Percentiles rank a stretch among this genome's conserved stretches.
These are phyloP conservation scores for Leptodermis oblonga DNA, from an alignment of 257 asterid species.

Conservation along the genomic window DNA sequence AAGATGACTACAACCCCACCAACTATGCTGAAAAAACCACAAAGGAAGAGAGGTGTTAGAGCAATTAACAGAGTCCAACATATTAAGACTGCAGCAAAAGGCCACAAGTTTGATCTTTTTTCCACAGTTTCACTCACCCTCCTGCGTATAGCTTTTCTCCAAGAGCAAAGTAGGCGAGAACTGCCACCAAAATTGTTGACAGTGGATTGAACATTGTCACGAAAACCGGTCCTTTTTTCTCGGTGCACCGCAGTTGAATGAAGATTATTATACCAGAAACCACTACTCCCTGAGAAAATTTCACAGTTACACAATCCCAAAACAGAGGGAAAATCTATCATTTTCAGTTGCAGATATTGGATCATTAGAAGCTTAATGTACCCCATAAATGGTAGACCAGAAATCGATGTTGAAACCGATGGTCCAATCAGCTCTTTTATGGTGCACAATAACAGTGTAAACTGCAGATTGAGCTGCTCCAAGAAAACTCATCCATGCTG, in stretches of 20 bases:
- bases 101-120: not conserved
- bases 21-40: slow-evolving; percentile 44
- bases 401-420: slow-evolving; percentile 68
- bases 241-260: slow-evolving; percentile 66
- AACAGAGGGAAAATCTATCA: not conserved
- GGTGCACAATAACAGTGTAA: slow-evolving; percentile 52
- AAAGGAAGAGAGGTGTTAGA: not conserved
- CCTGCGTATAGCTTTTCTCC: slow-evolving; percentile 66
- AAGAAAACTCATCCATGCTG: slow-evolving; percentile 68
- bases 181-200: slow-evolving; percentile 51
- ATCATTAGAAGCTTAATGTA: slow-evolving; percentile 20
- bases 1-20: slow-evolving; percentile 52
- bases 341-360: not conserved
- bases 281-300: slow-evolving; percentile 49
- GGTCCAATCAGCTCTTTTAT: slow-evolving; percentile 54
- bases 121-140: slow-evolving; percentile 34
- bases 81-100: not conserved
- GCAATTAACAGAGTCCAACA: not conserved
- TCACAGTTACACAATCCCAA: not conserved
- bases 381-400: slow-evolving; percentile 68
- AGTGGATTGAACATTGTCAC: slow-evolving; percentile 77
- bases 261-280: slow-evolving; percentile 52
- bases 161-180: slow-evolving; percentile 50
- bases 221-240: slow-evolving; percentile 69
- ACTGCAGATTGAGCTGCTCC: slow-evolving; percentile 83